Evolutionary conservation across 1,284 basidiomycete genomes (phyloP).

Genomic region (Ceraceosorus guamensis): DNA sequence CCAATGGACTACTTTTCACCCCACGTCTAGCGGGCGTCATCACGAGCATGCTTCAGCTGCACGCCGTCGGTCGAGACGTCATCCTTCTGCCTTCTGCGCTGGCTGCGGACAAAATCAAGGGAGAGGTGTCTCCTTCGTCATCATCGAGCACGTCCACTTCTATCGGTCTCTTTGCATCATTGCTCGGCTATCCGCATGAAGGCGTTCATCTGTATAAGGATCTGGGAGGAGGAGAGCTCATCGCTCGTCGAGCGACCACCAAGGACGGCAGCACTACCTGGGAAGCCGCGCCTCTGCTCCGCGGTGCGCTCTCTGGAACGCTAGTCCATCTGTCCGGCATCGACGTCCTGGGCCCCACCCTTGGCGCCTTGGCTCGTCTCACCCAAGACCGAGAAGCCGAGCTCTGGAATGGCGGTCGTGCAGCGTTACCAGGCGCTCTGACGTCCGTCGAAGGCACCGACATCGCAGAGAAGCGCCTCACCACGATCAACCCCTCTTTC

Average conservation of each 20-base stretch:
- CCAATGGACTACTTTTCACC: slow-evolving; percentile 29
- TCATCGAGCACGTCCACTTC: slow-evolving; percentile 48
- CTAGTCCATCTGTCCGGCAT: slow-evolving; percentile 49
- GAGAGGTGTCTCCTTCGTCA: slow-evolving; percentile 20
- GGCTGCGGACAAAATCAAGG: background rate
- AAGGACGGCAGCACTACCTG: slow-evolving; percentile 43
- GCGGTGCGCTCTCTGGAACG: slow-evolving; percentile 45
- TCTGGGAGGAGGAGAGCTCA: slow-evolving; percentile 46
- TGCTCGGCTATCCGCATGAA: slow-evolving; percentile 48
- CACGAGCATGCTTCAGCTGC: slow-evolving; percentile 46
- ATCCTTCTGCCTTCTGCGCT: slow-evolving; percentile 32
- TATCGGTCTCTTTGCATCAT: slow-evolving; percentile 43
- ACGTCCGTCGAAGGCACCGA: slow-evolving; percentile 3
- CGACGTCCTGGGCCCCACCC: slow-evolving; percentile 48
- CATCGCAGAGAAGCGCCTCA: slow-evolving; percentile 14
- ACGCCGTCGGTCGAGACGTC: slow-evolving; percentile 43
- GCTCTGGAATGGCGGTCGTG: slow-evolving; percentile 42
- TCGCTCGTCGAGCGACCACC: slow-evolving; percentile 43
- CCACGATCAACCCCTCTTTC: slow-evolving; percentile 32
- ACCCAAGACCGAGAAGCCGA: slow-evolving; percentile 44
- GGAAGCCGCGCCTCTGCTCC: slow-evolving; percentile 41
- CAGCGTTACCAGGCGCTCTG: slow-evolving; percentile 7
- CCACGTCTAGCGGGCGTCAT: slow-evolving; percentile 44
- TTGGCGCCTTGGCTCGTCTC: slow-evolving; percentile 39
- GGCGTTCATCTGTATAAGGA: slow-evolving; percentile 50